These are phyloP conservation scores for Chaetomium globosum DNA, from an alignment of 2,329 filamentous ascomycete species.

Conservation along the genomic window DNA sequence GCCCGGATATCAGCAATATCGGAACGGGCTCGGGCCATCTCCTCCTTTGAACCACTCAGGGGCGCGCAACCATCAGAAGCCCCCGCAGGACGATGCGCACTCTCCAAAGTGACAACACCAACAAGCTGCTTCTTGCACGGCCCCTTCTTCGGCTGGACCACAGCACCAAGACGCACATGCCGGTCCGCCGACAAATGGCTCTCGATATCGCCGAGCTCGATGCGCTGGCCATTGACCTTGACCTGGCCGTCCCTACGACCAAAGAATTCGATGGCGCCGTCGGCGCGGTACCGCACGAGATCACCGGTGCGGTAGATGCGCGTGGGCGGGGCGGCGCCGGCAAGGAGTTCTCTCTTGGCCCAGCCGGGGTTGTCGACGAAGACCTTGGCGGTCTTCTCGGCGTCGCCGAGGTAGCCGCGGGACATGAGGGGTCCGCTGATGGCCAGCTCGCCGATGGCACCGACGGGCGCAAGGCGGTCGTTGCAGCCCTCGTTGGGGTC, in stretches of 20 bases:
- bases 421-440: constrained; percentile 32
- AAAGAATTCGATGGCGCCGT: constrained; percentile 45
- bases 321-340: constrained; percentile 39
- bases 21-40: constrained; percentile 22
- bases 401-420: constrained; percentile 32
- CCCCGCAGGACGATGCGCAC: not conserved
- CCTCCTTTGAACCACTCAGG: constrained; percentile 22
- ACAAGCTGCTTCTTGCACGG: constrained; percentile 31
- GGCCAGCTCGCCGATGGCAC: constrained; percentile 33
- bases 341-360: constrained; percentile 32
- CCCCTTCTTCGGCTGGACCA: constrained; percentile 33
- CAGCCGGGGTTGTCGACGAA: constrained; percentile 50
- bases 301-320: constrained; percentile 50
- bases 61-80: constrained; percentile 15
- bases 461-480: constrained; percentile 32
- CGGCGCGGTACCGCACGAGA: constrained; percentile 43
- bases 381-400: constrained; percentile 48
- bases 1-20: constrained; percentile 28
- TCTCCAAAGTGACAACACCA: constrained; percentile 28
- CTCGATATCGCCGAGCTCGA: constrained; percentile 47
- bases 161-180: constrained; percentile 28
- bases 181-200: constrained; percentile 29
- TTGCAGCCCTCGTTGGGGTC: constrained; percentile 36
- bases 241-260: constrained; percentile 57
- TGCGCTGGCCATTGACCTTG: constrained; percentile 56